These are phyloP conservation scores for Chrysanthemum lavandulifolium DNA, from an alignment of 129 eudicot genomes.

Conservation along the genomic window DNA sequence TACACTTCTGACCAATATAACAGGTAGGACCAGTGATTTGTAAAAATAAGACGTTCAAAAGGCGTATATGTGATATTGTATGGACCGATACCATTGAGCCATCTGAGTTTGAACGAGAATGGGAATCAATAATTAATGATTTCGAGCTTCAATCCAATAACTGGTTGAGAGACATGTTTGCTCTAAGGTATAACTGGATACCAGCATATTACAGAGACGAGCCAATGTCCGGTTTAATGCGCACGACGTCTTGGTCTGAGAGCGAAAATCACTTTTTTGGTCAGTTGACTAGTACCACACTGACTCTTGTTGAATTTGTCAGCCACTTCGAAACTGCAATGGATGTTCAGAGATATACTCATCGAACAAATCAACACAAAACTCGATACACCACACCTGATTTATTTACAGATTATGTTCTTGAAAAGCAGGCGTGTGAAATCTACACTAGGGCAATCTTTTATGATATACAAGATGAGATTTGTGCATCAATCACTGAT, in stretches of 20 bases:
- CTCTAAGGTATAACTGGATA: neutral
- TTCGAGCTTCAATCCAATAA: no score
- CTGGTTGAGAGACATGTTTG: neutral
- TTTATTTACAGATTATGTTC: neutral
- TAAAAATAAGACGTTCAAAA: no score
- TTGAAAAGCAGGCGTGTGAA: no score
- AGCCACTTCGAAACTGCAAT: neutral
- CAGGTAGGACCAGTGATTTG: no score
- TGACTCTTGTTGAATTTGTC: neutral
- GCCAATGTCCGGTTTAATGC: neutral
- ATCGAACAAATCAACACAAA: neutral
- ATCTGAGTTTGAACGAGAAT: no score
- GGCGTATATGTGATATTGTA: no score
- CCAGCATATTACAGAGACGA: neutral
- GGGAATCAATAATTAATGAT: no score
- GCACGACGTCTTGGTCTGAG: neutral
- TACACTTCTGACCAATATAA: no score
- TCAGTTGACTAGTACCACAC: neutral
- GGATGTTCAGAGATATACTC: neutral
- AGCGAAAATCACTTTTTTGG: neutral
- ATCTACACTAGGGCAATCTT: no score
- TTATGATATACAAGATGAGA: no score
- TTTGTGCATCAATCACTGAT: no score
- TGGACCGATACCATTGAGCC: no score
- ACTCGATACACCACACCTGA: neutral